Percentiles rank a stretch among this genome's conserved stretches.
phyloP scores from a whole-genome alignment of 2,329 filamentous ascomycete genomes.

The Fusarium annulatum region DNA sequence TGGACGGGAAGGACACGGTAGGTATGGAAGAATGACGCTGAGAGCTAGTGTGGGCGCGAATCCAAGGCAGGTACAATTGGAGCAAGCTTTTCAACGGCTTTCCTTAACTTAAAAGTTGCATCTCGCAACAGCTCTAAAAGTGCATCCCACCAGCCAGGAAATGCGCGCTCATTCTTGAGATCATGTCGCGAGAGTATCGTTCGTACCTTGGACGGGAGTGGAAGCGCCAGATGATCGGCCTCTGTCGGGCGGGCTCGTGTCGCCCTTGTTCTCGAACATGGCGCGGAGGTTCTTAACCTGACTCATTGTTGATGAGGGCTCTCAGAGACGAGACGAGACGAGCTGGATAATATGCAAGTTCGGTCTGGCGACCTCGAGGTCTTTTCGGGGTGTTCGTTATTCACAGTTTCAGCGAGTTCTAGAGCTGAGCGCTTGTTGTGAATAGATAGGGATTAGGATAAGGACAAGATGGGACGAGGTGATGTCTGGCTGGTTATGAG shows the following conservation, averaged over 20 bases:
- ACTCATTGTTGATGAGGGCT: constrained; percentile 63
- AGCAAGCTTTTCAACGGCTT: constrained; percentile 22
- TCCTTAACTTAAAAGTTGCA: constrained; percentile 15
- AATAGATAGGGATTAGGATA: constrained; percentile 17
- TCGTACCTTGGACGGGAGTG: constrained; percentile 49
- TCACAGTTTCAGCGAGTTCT: constrained; percentile 14
- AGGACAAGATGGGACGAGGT: constrained; percentile 32
- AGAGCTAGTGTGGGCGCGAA: constrained; percentile 31
- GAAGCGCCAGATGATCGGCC: constrained; percentile 72
- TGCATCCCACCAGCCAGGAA: constrained; percentile 17
- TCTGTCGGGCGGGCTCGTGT: constrained; percentile 73
- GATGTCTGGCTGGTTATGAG: constrained; percentile 39
- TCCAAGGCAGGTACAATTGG: constrained; percentile 29
- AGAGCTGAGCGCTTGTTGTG: constrained; percentile 22
- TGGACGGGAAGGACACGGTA: constrained; percentile 32
- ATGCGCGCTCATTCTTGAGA: constrained; percentile 13
- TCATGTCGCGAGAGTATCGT: constrained; percentile 12
- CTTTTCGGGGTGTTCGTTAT: constrained; percentile 14
- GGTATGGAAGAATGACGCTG: constrained; percentile 25
- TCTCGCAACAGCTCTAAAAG: constrained; percentile 15
- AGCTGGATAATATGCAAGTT: constrained; percentile 39
- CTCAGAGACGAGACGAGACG: constrained; percentile 18
- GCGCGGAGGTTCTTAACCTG: constrained; percentile 80
- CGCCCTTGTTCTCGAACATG: constrained; percentile 81
- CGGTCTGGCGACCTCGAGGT: constrained; percentile 39